Percentiles rank a stretch among this genome's conserved stretches.
Evolutionary conservation across 2,329 filamentous ascomycete species (phyloP).

Genomic region (Periconia digitata): DNA sequence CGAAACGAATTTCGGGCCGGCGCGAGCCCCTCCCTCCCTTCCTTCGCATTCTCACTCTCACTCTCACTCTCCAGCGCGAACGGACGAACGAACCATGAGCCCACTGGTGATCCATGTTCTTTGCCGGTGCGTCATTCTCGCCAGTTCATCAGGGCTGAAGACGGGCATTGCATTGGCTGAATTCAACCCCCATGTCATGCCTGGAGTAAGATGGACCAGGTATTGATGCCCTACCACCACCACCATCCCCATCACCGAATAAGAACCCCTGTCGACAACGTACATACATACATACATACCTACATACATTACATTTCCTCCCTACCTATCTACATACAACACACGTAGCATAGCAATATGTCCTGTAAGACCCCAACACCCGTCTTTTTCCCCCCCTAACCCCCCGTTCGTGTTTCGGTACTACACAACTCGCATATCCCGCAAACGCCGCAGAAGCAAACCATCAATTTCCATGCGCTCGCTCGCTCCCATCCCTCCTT

Average conservation of each 20-base stretch:
- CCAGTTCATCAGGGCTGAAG: conserved; percentile 8
- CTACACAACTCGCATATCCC: background rate
- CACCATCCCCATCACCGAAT: background rate
- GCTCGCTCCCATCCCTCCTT: too few relatives aligned
- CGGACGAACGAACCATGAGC: too few relatives aligned
- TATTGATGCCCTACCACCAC: background rate
- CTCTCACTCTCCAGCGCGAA: background rate
- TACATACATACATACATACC: background rate
- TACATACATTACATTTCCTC: background rate
- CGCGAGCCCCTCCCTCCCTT: conserved; percentile 10
- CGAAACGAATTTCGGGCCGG: conserved; percentile 24
- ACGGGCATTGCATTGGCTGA: conserved; percentile 6
- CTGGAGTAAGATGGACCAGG: too few relatives aligned
- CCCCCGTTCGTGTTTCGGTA: background rate
- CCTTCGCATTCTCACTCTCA: background rate
- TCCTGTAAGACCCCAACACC: background rate
- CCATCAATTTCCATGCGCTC: too few relatives aligned
- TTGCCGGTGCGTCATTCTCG: conserved; percentile 37
- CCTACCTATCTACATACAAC: conserved; percentile 1
- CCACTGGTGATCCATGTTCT: conserved; percentile 19
- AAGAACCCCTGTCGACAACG: too few relatives aligned
- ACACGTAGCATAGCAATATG: background rate
- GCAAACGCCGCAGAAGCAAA: too few relatives aligned
- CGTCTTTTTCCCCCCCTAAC: too few relatives aligned
- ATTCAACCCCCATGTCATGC: too few relatives aligned